These are phyloP conservation scores for Sporisorium scitamineum DNA, from an alignment of 1,284 basidiomycete species.

Conservation along the genomic window DNA sequence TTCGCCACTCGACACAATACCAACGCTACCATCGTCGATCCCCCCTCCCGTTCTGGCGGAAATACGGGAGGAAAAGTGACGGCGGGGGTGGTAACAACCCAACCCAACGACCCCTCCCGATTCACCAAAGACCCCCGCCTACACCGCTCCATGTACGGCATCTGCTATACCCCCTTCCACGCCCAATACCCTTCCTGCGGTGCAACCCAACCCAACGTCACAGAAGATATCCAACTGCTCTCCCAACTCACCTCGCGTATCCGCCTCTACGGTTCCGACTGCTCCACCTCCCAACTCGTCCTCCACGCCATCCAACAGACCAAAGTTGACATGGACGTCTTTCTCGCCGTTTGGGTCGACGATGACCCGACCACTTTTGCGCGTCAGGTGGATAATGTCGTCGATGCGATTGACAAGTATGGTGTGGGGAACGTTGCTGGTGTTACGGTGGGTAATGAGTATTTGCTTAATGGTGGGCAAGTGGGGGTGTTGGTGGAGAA, in stretches of 20 bases:
- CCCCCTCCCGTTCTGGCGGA: not conserved
- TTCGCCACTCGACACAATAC: slow-evolving; percentile 41
- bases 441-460: slow-evolving; percentile 74
- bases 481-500: slow-evolving; percentile 74
- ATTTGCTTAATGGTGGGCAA: slow-evolving; percentile 46
- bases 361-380: slow-evolving; percentile 78
- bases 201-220: slow-evolving; percentile 70
- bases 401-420: slow-evolving; percentile 79
- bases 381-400: slow-evolving; percentile 79
- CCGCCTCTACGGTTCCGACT: slow-evolving; percentile 71
- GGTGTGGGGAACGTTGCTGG: slow-evolving; percentile 83
- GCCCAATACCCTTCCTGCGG: slow-evolving; percentile 70
- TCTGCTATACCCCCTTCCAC: slow-evolving; percentile 61
- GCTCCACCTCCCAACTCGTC: slow-evolving; percentile 73
- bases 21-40: slow-evolving; percentile 28
- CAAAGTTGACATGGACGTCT: slow-evolving; percentile 87
- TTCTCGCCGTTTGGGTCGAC: slow-evolving; percentile 81
- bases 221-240: slow-evolving; percentile 71
- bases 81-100: slow-evolving; percentile 49
- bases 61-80: slow-evolving; percentile 9
- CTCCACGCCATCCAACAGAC: slow-evolving; percentile 86
- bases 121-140: slow-evolving; percentile 77
- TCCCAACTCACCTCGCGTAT: slow-evolving; percentile 68
- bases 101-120: slow-evolving; percentile 75
- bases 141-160: slow-evolving; percentile 75